A percentile compares a stretch with the other conserved stretches of the same genome.
Evolutionary conservation across 2,329 filamentous ascomycete species (phyloP).

Genomic region (Trichothecium sympodiale): DNA sequence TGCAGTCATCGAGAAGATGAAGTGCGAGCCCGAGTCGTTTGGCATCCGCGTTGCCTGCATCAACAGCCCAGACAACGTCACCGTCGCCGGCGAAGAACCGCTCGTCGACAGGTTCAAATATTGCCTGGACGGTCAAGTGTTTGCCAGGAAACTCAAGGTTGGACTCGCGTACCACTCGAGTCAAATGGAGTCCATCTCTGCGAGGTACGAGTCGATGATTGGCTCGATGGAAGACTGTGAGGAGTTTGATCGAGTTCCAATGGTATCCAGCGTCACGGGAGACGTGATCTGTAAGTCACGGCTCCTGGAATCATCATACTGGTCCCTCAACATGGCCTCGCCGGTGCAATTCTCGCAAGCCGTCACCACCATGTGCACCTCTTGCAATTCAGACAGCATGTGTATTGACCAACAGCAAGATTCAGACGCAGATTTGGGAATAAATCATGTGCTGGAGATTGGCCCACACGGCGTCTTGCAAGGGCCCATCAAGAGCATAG

Average conservation of each 20-base stretch:
- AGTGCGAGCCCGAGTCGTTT: not conserved
- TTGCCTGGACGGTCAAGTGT: not conserved
- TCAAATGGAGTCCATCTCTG: constrained; percentile 3
- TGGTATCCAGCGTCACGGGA: constrained; percentile 1
- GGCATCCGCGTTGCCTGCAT: constrained; percentile 22
- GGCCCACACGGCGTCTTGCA: constrained; percentile 19
- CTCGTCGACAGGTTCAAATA: constrained; percentile 14
- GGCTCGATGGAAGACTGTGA: too few relatives aligned
- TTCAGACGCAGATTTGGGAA: not conserved
- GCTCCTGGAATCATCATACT: constrained; percentile 4
- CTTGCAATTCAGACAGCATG: too few relatives aligned
- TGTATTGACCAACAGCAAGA: too few relatives aligned
- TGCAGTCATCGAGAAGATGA: not conserved
- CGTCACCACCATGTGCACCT: not conserved
- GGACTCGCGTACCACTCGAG: constrained; percentile 9
- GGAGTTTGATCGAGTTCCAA: too few relatives aligned
- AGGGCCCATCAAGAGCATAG: constrained; percentile 18
- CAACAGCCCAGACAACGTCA: constrained; percentile 35
- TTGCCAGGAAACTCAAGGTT: constrained; percentile 9
- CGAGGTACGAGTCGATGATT: not conserved
- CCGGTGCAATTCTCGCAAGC: constrained; percentile 5
- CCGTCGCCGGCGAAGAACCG: constrained; percentile 31
- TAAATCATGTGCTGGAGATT: constrained; percentile 5
- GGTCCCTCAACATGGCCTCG: constrained; percentile 6
- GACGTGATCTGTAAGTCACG: not conserved